Percentiles rank a stretch among this genome's conserved stretches.
Evolutionary conservation across 257 asterid genomes (phyloP).

Genomic region (Jacaranda copaia): DNA sequence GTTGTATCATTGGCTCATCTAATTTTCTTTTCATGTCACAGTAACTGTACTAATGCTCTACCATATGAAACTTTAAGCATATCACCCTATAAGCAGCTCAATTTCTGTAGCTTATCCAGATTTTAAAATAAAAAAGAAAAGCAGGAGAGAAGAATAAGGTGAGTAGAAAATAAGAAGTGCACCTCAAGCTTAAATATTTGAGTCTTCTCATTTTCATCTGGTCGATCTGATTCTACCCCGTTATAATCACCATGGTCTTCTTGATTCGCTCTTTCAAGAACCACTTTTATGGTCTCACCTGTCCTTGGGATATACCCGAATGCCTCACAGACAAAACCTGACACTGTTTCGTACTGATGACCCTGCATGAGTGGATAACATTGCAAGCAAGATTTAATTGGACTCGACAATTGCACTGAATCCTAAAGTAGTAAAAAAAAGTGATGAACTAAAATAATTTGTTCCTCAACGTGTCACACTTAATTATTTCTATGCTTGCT

Average conservation of each 20-base stretch:
- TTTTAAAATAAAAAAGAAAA: neutral
- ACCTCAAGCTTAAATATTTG: conserved; percentile 96
- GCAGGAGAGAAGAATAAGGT: neutral
- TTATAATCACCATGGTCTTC: conserved; percentile 75
- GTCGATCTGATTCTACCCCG: conserved; percentile 63
- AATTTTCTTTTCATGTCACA: neutral
- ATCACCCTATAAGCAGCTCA: neutral
- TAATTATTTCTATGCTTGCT: neutral
- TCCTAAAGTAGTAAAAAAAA: conserved; percentile 13
- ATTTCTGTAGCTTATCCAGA: neutral
- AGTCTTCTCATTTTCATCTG: conserved; percentile 65
- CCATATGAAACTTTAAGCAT: neutral
- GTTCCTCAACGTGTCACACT: conserved; percentile 7
- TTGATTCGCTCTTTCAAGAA: conserved; percentile 72
- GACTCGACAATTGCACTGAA: conserved; percentile 16
- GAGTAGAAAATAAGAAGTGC: conserved; percentile 25
- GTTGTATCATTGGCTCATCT: neutral
- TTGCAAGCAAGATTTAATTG: conserved; percentile 27
- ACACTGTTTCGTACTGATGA: conserved; percentile 95
- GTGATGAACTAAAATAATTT: neutral
- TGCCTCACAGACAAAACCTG: conserved; percentile 98
- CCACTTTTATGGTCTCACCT: conserved; percentile 88
- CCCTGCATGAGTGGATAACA: conserved; percentile 61
- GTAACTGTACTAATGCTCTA: neutral
- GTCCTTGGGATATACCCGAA: conserved; percentile 98